These are phyloP conservation scores for Cryptococcus neoformans DNA, from an alignment of 1,284 basidiomycete species.

Conservation along the genomic window DNA sequence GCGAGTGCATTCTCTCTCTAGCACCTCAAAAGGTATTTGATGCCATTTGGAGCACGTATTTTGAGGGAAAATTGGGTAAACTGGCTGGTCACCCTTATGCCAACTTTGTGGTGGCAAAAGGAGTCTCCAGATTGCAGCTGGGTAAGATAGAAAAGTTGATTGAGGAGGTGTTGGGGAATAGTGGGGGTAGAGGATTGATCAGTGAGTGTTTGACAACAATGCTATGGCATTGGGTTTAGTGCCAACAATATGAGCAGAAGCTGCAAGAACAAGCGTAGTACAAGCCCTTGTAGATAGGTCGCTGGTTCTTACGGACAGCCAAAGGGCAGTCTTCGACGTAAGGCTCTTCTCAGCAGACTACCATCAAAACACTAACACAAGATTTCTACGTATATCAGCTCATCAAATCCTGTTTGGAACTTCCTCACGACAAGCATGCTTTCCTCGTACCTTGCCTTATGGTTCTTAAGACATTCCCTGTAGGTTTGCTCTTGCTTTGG, in stretches of 20 bases:
- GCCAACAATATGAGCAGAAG: conserved; percentile 48
- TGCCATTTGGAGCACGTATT: conserved; percentile 71
- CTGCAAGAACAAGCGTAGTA: conserved; percentile 63
- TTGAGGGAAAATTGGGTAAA: conserved; percentile 64
- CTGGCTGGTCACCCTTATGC: conserved; percentile 80
- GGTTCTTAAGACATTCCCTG: conserved; percentile 59
- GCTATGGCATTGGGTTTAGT: neutral
- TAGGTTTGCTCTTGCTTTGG: conserved; percentile 29
- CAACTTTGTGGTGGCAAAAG: conserved; percentile 84
- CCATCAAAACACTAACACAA: neutral
- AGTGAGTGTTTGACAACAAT: conserved; percentile 51
- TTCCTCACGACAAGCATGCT: conserved; percentile 52
- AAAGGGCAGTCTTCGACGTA: conserved; percentile 40
- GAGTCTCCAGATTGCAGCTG: conserved; percentile 59
- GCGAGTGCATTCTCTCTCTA: conserved; percentile 69
- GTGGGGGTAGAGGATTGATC: conserved; percentile 53
- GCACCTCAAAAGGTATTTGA: conserved; percentile 63
- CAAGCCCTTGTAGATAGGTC: conserved; percentile 69
- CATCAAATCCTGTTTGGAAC: conserved; percentile 60
- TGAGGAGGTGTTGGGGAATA: conserved; percentile 57
- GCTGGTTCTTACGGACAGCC: conserved; percentile 50
- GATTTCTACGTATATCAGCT: conserved; percentile 51
- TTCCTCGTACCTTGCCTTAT: conserved; percentile 65
- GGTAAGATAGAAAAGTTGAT: conserved; percentile 61
- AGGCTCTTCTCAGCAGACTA: conserved; percentile 4